A percentile compares a stretch with the other conserved stretches of the same genome.
Conservation (phyloP, 371 early-diverging fungal genomes). For the Rhizopus sp. region DNA sequence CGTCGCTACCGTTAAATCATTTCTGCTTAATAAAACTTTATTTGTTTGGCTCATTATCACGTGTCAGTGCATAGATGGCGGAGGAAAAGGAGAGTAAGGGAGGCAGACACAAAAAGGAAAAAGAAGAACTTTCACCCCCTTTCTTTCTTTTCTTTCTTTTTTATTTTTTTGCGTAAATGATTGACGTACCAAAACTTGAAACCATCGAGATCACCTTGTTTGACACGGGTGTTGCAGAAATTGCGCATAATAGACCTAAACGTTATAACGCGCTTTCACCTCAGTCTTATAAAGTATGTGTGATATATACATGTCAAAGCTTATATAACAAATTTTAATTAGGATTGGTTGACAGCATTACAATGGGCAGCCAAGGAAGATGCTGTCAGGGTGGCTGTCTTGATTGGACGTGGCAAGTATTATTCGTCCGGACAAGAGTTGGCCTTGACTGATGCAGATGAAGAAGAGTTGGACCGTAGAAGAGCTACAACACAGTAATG, state of each 20-base stretch:
- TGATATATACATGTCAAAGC: neutral
- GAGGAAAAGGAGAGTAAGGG: neutral
- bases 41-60: slow-evolving; percentile 1
- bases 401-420: slow-evolving; percentile 72
- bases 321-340: neutral
- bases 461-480: slow-evolving; percentile 31
- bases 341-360: slow-evolving; percentile 67
- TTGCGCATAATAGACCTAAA: slow-evolving; percentile 71
- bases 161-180: slow-evolving; percentile 1
- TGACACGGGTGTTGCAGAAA: slow-evolving; percentile 62
- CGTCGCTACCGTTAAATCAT: slow-evolving; percentile 78
- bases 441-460: slow-evolving; percentile 30
- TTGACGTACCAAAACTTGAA: slow-evolving; percentile 46
- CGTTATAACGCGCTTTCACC: slow-evolving; percentile 67
- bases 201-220: slow-evolving; percentile 53
- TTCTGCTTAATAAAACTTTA: slow-evolving; percentile 8
- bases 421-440: slow-evolving; percentile 73
- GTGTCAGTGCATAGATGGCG: neutral
- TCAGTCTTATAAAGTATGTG: slow-evolving; percentile 53
- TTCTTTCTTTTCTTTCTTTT: neutral
- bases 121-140: neutral
- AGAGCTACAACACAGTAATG: slow-evolving; percentile 25
- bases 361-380: slow-evolving; percentile 53
- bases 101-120: neutral
- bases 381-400: slow-evolving; percentile 57